These are phyloP conservation scores for Delitschia confertaspora DNA, from an alignment of 495 filamentous ascomycete genomes.

Conservation along the genomic window DNA sequence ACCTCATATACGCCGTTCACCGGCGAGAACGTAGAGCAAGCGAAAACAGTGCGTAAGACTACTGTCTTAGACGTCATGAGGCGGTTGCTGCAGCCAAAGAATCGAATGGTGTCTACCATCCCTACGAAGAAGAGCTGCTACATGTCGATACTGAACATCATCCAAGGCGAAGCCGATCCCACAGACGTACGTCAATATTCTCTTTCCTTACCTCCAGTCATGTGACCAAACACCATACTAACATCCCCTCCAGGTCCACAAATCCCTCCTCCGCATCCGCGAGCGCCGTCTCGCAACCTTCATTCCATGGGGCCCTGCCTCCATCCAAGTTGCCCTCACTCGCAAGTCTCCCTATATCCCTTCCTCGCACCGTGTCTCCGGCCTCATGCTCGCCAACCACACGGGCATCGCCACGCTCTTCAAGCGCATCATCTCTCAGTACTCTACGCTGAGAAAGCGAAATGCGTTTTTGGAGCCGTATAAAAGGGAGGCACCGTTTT, in stretches of 20 bases:
- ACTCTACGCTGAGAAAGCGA: conserved; percentile 85
- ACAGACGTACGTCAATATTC: conserved; percentile 77
- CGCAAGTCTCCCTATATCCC: conserved; percentile 93
- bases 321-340: conserved; percentile 92
- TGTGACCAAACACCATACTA: not conserved
- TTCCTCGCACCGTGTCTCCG: conserved; percentile 83
- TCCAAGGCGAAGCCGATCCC: conserved; percentile 94
- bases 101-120: conserved; percentile 95
- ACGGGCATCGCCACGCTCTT: conserved; percentile 96
- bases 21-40: conserved; percentile 87
- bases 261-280: conserved; percentile 90
- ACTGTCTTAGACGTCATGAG: conserved; percentile 98
- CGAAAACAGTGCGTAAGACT: conserved; percentile 93
- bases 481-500: conserved; percentile 86
- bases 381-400: conserved; percentile 96
- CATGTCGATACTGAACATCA: conserved; percentile 97
- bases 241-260: conserved; percentile 54
- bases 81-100: conserved; percentile 90
- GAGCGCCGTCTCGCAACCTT: conserved; percentile 91
- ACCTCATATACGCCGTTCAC: conserved; percentile 98
- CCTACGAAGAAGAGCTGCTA: conserved; percentile 96
- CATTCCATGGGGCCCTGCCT: conserved; percentile 98
- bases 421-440: conserved; percentile 82
- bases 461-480: conserved; percentile 95
- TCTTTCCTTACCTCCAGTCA: not conserved